These are phyloP conservation scores for Phanerodontia chrysosporium DNA, from an alignment of 768 basidiomycete species.

Conservation along the genomic window DNA sequence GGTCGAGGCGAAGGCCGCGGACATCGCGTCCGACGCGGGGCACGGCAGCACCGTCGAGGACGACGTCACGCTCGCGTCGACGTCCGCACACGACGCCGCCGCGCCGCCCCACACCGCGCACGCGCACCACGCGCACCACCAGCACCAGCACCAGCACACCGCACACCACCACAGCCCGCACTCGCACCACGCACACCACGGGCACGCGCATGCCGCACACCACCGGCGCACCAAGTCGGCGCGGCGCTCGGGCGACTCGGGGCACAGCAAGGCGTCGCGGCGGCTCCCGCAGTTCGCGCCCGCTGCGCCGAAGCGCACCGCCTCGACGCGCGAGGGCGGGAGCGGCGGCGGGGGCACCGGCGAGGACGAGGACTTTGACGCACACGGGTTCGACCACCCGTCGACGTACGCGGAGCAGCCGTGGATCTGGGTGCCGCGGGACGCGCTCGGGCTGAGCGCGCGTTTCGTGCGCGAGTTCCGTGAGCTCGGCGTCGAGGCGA, in stretches of 20 bases:
- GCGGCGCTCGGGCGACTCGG: neutral
- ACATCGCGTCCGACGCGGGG: conserved; percentile 8
- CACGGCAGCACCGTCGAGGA: conserved; percentile 10
- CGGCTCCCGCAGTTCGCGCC: neutral
- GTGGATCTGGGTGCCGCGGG: conserved; percentile 42
- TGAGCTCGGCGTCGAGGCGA: conserved; percentile 29
- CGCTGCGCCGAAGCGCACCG: neutral
- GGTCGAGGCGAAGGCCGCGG: conserved; percentile 5
- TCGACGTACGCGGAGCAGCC: conserved; percentile 37
- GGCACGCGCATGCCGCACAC: neutral
- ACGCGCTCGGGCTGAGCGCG: conserved; percentile 36
- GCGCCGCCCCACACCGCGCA: neutral
- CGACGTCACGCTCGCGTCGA: conserved; percentile 31
- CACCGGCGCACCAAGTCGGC: neutral
- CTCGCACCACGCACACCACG: neutral
- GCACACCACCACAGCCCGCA: neutral
- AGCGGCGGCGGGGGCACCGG: conserved; percentile 9
- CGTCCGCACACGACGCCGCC: conserved; percentile 24
- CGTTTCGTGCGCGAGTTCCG: conserved; percentile 26
- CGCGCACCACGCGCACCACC: neutral
- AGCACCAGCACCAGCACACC: neutral
- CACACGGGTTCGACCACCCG: conserved; percentile 42
- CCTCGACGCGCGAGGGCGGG: conserved; percentile 11
- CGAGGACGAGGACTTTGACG: conserved; percentile 22
- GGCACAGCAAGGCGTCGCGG: neutral